phyloP scores from a whole-genome alignment of 1,284 basidiomycete species.

The Pyrrhoderma noxium region DNA sequence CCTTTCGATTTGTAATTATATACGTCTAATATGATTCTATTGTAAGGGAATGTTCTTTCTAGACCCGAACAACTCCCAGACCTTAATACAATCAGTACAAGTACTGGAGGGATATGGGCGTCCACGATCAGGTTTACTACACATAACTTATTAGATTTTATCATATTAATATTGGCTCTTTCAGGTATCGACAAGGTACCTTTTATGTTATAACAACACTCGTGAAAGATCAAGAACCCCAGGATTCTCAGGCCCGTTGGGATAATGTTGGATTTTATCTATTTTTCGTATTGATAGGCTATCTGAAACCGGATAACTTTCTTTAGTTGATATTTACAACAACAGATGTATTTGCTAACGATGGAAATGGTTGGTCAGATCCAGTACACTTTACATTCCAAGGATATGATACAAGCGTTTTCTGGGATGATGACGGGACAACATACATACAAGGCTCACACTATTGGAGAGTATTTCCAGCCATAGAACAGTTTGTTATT shows the following conservation, averaged over 20 bases:
- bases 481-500: conserved; percentile 36
- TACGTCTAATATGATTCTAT: neutral
- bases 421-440: conserved; percentile 36
- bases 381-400: conserved; percentile 36
- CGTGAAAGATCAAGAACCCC: conserved; percentile 26
- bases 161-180: too few species aligned
- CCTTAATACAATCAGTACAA: conserved; percentile 20
- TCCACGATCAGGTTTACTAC: conserved; percentile 14
- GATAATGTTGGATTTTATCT: conserved; percentile 25
- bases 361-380: conserved; percentile 33
- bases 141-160: too few species aligned
- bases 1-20: neutral
- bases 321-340: conserved; percentile 35
- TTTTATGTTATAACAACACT: conserved; percentile 31
- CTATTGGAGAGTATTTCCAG: conserved; percentile 29
- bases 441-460: conserved; percentile 33
- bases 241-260: conserved; percentile 27
- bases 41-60: conserved; percentile 22
- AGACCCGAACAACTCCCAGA: conserved; percentile 22
- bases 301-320: neutral
- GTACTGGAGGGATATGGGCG: conserved; percentile 25
- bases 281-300: neutral
- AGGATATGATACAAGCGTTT: conserved; percentile 37
- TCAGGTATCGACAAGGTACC: conserved; percentile 17
- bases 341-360: conserved; percentile 31